These are phyloP conservation scores for Arachnomyces sp. DNA, from an alignment of 2,329 filamentous ascomycete genomes.

Conservation along the genomic window DNA sequence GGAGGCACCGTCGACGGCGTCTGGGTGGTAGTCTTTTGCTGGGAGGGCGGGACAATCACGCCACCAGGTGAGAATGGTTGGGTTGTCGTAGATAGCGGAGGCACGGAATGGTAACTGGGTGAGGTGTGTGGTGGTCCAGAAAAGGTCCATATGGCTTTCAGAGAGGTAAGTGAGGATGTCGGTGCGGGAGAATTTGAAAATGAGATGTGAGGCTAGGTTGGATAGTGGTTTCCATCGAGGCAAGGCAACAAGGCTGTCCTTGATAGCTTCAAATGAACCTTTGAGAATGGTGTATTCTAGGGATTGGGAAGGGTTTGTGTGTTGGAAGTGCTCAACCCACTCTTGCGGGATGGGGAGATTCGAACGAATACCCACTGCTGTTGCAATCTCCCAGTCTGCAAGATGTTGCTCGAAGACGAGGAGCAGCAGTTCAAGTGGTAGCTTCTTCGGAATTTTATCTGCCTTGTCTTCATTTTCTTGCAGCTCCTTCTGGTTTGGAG, in stretches of 20 bases:
- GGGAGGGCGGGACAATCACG: constrained; percentile 72
- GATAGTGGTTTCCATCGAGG: constrained; percentile 70
- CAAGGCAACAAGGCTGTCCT: constrained; percentile 60
- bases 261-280: constrained; percentile 61
- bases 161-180: constrained; percentile 69
- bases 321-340: constrained; percentile 43
- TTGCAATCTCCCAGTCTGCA: constrained; percentile 84
- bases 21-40: constrained; percentile 76
- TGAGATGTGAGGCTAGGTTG: constrained; percentile 73
- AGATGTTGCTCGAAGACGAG: constrained; percentile 72
- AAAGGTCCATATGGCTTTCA: constrained; percentile 62
- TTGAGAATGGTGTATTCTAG: constrained; percentile 81
- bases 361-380: constrained; percentile 71
- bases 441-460: constrained; percentile 19
- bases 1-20: constrained; percentile 81
- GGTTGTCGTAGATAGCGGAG: constrained; percentile 75
- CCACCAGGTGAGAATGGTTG: constrained; percentile 87
- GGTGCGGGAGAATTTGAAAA: constrained; percentile 83
- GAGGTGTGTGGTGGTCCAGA: constrained; percentile 75
- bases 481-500: constrained; percentile 17
- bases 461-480: constrained; percentile 12
- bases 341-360: constrained; percentile 64
- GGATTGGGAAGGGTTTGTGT: constrained; percentile 54
- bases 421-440: constrained; percentile 84
- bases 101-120: constrained; percentile 82